Conservation (phyloP, 2,329 filamentous ascomycete genomes). For the Cladosporium sp. region DNA sequence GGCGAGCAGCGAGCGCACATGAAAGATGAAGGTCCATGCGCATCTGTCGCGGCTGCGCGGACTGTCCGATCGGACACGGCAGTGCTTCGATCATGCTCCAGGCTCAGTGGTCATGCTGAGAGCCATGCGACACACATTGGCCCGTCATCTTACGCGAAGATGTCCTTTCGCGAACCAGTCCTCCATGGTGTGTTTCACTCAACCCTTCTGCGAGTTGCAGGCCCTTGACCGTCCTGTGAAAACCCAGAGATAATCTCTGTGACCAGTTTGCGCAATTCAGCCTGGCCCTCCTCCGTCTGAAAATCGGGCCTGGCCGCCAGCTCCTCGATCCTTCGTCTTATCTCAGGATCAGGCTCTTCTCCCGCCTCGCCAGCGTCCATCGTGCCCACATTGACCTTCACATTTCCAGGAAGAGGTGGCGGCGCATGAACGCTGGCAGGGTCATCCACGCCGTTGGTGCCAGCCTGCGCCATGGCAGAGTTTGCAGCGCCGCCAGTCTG, state of each 20-base stretch:
- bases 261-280: conserved; percentile 69
- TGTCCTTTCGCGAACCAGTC: too few species aligned
- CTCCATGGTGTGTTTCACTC: not conserved
- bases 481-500: conserved; percentile 19
- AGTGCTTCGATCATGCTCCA: too few species aligned
- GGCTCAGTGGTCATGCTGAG: too few species aligned
- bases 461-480: conserved; percentile 28
- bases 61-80: too few species aligned
- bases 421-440: conserved; percentile 30
- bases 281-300: conserved; percentile 71
- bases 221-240: conserved; percentile 49
- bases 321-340: conserved; percentile 81
- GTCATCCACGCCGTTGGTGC: conserved; percentile 28
- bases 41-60: too few species aligned
- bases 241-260: conserved; percentile 70
- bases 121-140: too few species aligned
- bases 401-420: conserved; percentile 65
- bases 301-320: conserved; percentile 80
- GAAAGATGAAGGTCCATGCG: too few species aligned
- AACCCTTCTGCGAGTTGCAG: conserved; percentile 20
- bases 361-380: conserved; percentile 56
- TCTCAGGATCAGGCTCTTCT: conserved; percentile 67
- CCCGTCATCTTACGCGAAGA: too few species aligned
- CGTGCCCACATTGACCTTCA: conserved; percentile 71
- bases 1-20: too few species aligned